A percentile compares a stretch with the other conserved stretches of the same genome.
Evolutionary conservation across 106 monocot genomes (phyloP).

Genomic region (Dendrobium huoshanense): DNA sequence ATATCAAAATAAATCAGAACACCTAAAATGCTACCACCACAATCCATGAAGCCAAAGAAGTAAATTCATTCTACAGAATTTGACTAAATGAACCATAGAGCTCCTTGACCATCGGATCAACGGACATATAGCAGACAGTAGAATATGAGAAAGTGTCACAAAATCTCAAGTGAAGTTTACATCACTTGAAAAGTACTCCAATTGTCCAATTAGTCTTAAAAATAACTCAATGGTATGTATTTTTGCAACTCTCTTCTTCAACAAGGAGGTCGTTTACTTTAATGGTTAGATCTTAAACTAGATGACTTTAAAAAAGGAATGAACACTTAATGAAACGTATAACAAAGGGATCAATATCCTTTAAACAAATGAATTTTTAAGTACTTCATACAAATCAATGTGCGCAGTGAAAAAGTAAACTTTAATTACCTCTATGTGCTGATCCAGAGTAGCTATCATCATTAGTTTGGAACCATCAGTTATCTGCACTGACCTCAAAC

Average conservation of each 20-base stretch:
- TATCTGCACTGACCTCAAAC: slow-evolving; percentile 43
- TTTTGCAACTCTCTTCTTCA: background rate
- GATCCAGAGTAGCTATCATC: slow-evolving; percentile 76
- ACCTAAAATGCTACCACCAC: background rate
- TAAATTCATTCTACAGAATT: background rate
- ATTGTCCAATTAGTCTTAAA: background rate
- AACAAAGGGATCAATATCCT: background rate
- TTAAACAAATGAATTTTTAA: background rate
- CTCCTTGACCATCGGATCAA: background rate
- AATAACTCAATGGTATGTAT: background rate
- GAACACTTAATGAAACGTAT: background rate
- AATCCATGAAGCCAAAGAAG: background rate
- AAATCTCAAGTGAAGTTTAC: background rate
- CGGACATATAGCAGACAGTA: background rate
- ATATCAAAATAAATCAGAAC: background rate
- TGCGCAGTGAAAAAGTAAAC: background rate
- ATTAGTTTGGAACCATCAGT: slow-evolving; percentile 77
- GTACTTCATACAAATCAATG: background rate
- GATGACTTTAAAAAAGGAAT: background rate
- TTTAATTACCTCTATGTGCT: slow-evolving; percentile 78
- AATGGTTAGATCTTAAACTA: background rate
- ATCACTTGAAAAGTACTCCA: background rate
- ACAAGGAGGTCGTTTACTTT: background rate
- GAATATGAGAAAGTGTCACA: background rate
- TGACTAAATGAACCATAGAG: background rate